Evolutionary conservation across 352 stramenopile species (phyloP), one percentile per base, ranked within the genome.

Genomic region (Phytophthora cryptogea): DNA sequence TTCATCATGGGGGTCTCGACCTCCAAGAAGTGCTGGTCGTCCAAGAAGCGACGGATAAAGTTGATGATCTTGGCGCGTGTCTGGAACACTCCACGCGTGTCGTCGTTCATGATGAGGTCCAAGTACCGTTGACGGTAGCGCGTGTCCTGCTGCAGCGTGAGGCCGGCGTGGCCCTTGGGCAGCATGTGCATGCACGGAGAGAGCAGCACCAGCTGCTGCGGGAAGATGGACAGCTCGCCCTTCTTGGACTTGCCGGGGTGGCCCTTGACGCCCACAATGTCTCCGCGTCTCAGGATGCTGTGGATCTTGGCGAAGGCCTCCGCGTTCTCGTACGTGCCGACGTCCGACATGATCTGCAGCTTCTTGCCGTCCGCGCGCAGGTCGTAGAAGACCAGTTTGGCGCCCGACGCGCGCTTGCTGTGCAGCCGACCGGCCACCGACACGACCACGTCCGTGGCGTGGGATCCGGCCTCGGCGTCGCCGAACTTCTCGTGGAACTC

Each of bases 1-100:
- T 98, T 96, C 76, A 99, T 89, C 59, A 99, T 97, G 2, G 97
- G 97, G 47, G 97, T 99, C 76, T 99, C 97, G 46, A 99, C 98
- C 76, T 99, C 97, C 33, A 99, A 70, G 66, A 99, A 99, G 33
- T 93, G 76, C 41, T 81, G 80, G 5, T 90, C 72, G 68, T 99
- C 94, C n/a, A 99, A 70, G 41, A 97, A 91, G 35, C 89, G 79
- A 35, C 97, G 89, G 20, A 99, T 90, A 45, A 90, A 91, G 37
- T 96, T 97, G 35, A 97, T 97, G 49, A 99, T 98, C 76, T 94
- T 91, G 32, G 88, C 85, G 37, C 93, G 84, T 50, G 92, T 97
- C 43, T 96, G 74, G 70, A 99, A 99, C 6, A 97, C 96, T 1
- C 92, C 73, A 35, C 94, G 80, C 8, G 97, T 95, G 40, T 92